Base-by-base conservation (phyloP, 345 rosid genomes). In the Balakata baccata region DNA sequence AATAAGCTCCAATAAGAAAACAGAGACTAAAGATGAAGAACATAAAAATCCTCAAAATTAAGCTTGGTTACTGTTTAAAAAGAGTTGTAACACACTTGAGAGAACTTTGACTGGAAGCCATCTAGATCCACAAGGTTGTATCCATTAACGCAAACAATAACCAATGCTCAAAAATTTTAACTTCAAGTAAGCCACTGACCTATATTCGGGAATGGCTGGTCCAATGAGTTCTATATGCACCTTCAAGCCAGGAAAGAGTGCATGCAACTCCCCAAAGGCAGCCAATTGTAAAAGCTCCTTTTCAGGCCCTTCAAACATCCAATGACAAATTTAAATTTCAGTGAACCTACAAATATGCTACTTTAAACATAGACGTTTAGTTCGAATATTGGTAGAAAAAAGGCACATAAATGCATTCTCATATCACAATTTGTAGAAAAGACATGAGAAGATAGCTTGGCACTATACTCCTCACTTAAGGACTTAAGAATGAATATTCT, bases 211-310 rank as follows among this genome's bases (percentile, higher is more conserved):
- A 83, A 95, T 79, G 14, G 86, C 92, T 52, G 99, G 99, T 79
- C 99, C 98, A 80, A 92, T 74, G 47, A 95, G 77, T 56, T 87
- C 90, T 67, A 95, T 71, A 38, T 78, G 78, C 74, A 92, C 79
- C 64, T 38, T 83, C 57, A 87, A 59, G 63, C 91, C 89, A 76
- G 97, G 89, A 80, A 95, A 89, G 75, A 95, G 91, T 1, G 97
- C 88, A 69, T 10, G 81, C 81, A 95, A 83, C 85, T 92, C 99
- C 69, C 90, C 87, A 71, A 95, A 90, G 67, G 82, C 94, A 84
- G 90, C 78, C 77, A 95, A 86, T 70, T 92, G 97, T 39, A 84
- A 82, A 78, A 95, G 96, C 85, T 95, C 98, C 73, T 87, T 93
- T 82, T 92, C 97, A 72, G 96, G 99, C 71, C 99, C 99, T 95